A percentile compares a stretch with the other conserved stretches of the same genome.
These are phyloP conservation scores for Ophiocordyceps camponoti-leonardi DNA, from an alignment of 2,329 filamentous ascomycete genomes.

Conservation along the genomic window DNA sequence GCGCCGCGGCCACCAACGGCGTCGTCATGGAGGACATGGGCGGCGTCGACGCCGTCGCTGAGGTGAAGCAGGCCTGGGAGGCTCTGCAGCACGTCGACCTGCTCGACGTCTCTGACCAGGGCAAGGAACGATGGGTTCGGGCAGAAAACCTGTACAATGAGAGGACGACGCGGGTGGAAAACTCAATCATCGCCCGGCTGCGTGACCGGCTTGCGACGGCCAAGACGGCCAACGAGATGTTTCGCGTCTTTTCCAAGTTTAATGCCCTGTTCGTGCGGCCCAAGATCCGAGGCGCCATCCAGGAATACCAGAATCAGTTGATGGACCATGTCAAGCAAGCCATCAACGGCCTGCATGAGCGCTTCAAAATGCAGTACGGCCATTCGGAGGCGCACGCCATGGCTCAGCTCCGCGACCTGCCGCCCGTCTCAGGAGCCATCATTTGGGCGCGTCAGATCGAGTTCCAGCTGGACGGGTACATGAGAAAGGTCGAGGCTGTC, in stretches of 20 bases:
- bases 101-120: slow-evolving; percentile 77
- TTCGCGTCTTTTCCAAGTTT: slow-evolving; percentile 98
- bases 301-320: slow-evolving; percentile 93
- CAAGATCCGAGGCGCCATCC: slow-evolving; percentile 97
- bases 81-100: slow-evolving; percentile 90
- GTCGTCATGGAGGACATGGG: slow-evolving; percentile 86
- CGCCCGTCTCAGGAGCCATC: slow-evolving; percentile 89
- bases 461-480: slow-evolving; percentile 85
- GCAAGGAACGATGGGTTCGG: slow-evolving; percentile 80
- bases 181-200: slow-evolving; percentile 91
- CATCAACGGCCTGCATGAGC: slow-evolving; percentile 81
- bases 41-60: slow-evolving; percentile 90
- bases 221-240: slow-evolving; percentile 98
- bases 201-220: slow-evolving; percentile 86
- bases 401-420: slow-evolving; percentile 90
- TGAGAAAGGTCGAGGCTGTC: slow-evolving; percentile 98
- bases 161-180: slow-evolving; percentile 89
- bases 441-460: slow-evolving; percentile 98
- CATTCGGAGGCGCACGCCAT: slow-evolving; percentile 96
- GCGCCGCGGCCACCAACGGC: slow-evolving; percentile 31
- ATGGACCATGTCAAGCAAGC: slow-evolving; percentile 97
- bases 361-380: slow-evolving; percentile 97
- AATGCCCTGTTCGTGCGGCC: slow-evolving; percentile 95
- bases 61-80: slow-evolving; percentile 88
- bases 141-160: slow-evolving; percentile 96